A percentile compares a stretch with the other conserved stretches of the same genome.
These are phyloP conservation scores for Ceratocystis cubensis DNA, from an alignment of 2,329 filamentous ascomycete genomes.

Conservation along the genomic window DNA sequence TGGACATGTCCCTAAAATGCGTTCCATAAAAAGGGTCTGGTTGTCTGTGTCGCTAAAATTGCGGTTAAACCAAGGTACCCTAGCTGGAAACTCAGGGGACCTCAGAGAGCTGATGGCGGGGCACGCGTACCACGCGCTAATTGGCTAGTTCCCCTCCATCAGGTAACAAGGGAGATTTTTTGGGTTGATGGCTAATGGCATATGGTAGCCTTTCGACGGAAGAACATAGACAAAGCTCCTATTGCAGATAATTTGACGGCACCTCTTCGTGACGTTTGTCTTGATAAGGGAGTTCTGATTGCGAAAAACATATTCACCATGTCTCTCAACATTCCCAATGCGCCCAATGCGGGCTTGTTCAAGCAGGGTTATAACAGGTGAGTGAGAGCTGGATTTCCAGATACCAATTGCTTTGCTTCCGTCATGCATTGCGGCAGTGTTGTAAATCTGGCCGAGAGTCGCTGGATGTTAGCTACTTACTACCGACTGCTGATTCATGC, in stretches of 20 bases:
- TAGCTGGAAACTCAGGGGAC: constrained; percentile 16
- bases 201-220: constrained; percentile 20
- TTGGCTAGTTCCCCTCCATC: constrained; percentile 21
- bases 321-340: constrained; percentile 92
- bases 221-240: constrained; percentile 14
- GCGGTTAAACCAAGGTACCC: background rate
- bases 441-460: constrained; percentile 12
- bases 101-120: constrained; percentile 19
- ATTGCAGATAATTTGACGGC: constrained; percentile 18
- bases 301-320: constrained; percentile 37
- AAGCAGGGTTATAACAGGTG: constrained; percentile 96
- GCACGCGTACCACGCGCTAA: constrained; percentile 20
- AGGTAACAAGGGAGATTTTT: constrained; percentile 19
- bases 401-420: background rate
- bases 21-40: background rate
- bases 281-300: constrained; percentile 10
- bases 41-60: background rate
- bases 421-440: background rate
- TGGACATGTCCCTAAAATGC: background rate
- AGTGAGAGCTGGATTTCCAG: constrained; percentile 39
- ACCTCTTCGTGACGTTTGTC: constrained; percentile 16
- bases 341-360: constrained; percentile 86
- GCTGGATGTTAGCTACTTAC: background rate
- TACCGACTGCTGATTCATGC: constrained; percentile 12
- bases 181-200: constrained; percentile 12